Base-by-base conservation (phyloP, 192 early-diverging fungal species). In the Diversispora epigaea region DNA sequence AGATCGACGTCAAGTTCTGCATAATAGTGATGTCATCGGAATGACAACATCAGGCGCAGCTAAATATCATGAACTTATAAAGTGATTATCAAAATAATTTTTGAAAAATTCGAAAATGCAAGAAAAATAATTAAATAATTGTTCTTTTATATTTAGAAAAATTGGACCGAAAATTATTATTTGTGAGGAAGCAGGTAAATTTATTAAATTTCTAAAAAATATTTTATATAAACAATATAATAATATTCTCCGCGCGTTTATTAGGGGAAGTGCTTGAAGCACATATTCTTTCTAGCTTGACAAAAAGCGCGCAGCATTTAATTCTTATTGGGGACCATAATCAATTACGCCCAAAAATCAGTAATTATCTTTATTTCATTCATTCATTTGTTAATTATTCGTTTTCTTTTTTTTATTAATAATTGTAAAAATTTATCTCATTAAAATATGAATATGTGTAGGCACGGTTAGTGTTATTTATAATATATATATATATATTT, bases 41-140 rank as follows among this genome's bases (percentile, higher is more conserved):
- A 84, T 86, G 77, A 90, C 89, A 0, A 90, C 89, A 19, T 83
- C 77, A 14, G 89, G 87, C 12, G 86, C 87, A 6, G 89, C 89
- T 25, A 87, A 84, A 63, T 58, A 64, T 49, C 81, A 86, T 63
- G n/a, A 12, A 43, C 17, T 64, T 2, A 43, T 64, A 17, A 54
- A 17, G 14, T 11, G 12, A 4, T 17, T 54, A 54, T 2, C 2
- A 32, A 6, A 12, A 50, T n/a, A n/a, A n/a, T n/a, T 50, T 12
- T 50, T 50, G 49, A 8, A 12, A 50, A 49, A 11, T 54, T 17
- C n/a, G 12, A 17, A 4, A 4, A 54, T 54, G 12, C n/a, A n/a
- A 17, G n/a, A 12, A 11, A 17, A 11, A 54, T 54, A 54, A 54
- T 10, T 12, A 54, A 17, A 17, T 54, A 54, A 14, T 2, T 14